A percentile compares a stretch with the other conserved stretches of the same genome.
These are phyloP conservation scores for Solanum hybrid DNA, from an alignment of 305 asterid genomes.

Conservation along the genomic window DNA sequence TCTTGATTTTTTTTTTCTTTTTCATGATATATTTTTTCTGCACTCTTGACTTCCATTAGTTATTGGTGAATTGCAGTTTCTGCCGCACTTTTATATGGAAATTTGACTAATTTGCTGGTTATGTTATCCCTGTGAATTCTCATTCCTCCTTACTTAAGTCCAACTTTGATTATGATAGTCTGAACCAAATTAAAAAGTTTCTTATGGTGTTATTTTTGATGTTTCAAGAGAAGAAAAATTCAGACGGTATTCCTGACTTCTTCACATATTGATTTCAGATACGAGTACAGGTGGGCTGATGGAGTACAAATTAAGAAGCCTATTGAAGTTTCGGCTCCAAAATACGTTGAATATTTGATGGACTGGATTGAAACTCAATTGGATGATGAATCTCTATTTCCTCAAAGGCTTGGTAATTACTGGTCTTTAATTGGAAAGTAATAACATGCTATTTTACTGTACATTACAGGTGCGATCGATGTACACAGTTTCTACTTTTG, in stretches of 20 bases:
- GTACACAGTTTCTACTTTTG: not conserved
- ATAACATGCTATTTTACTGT: not conserved
- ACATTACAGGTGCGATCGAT: not conserved
- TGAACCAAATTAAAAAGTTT: not conserved
- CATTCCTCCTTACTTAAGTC: not conserved
- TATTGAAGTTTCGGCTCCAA: constrained; percentile 96
- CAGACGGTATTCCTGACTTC: constrained; percentile 7
- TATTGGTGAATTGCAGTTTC: not conserved
- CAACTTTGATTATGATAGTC: not conserved
- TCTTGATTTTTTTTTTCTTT: not conserved
- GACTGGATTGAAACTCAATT: constrained; percentile 95
- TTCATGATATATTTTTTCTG: not conserved
- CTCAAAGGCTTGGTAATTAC: constrained; percentile 80
- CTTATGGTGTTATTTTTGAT: not conserved
- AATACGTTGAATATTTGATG: constrained; percentile 87
- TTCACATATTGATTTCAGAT: constrained; percentile 35
- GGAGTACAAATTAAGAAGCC: constrained; percentile 89
- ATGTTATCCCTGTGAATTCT: not conserved
- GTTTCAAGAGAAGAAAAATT: not conserved
- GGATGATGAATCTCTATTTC: constrained; percentile 89
- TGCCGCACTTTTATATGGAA: not conserved
- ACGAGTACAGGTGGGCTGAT: constrained; percentile 96
- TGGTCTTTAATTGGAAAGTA: constrained; percentile 2
- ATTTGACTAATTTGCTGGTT: not conserved
- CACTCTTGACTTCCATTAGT: not conserved